These are phyloP conservation scores for Cryptosporidium meleagridis DNA, from an alignment of 169 alveolate genomes.

Conservation along the genomic window DNA sequence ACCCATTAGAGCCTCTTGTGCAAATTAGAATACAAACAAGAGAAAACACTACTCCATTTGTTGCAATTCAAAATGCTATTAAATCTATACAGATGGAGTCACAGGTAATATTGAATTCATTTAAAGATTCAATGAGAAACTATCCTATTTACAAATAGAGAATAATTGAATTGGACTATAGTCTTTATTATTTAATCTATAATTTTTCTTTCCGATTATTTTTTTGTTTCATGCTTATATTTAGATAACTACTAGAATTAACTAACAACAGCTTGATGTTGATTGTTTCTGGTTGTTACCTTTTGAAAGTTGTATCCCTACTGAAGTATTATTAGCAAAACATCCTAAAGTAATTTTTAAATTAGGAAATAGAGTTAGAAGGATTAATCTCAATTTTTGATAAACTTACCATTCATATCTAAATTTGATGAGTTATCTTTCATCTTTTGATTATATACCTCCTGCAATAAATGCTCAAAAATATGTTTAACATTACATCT, in stretches of 20 bases:
- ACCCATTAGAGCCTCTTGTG: conserved; percentile 88
- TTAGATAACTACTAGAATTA: not conserved
- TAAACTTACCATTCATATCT: conserved; percentile 66
- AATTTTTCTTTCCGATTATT: not conserved
- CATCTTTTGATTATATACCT: conserved; percentile 80
- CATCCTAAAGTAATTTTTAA: conserved; percentile 27
- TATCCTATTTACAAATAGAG: conserved; percentile 54
- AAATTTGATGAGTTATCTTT: conserved; percentile 51
- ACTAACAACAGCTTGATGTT: conserved; percentile 35
- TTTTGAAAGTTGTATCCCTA: conserved; percentile 60
- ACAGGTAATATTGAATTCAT: conserved; percentile 32
- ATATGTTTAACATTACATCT: conserved; percentile 95
- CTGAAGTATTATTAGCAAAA: conserved; percentile 20
- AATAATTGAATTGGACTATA: conserved; percentile 6
- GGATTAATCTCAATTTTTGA: not conserved
- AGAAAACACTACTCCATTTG: conserved; percentile 74
- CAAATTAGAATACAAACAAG: conserved; percentile 78
- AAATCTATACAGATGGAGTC: conserved; percentile 35
- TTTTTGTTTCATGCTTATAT: not conserved
- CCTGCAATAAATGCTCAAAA: conserved; percentile 94
- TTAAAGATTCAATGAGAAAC: conserved; percentile 73
- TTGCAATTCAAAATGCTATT: conserved; percentile 76
- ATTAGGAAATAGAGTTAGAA: not conserved
- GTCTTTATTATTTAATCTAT: not conserved
- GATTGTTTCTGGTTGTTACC: conserved; percentile 26